phyloP scores from a whole-genome alignment of 306 rosid species.

The apple (Malus domestica) region ASM211411v1 NC_041805.1:11611001-11611500 shows the following conservation, averaged over 20 bases:
- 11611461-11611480: no score
- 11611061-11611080: constrained; percentile 65
- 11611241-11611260: not conserved
- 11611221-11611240: constrained; percentile 29
- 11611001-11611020: constrained; percentile 57
- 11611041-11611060: constrained; percentile 56
- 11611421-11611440: no score
- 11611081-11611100: constrained; percentile 21
- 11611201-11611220: constrained; percentile 55
- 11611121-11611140: constrained; percentile 58
- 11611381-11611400: not conserved
- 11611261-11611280: no score
- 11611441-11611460: no score
- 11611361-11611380: no score
- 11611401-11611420: not conserved
- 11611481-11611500: not conserved
- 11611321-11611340: not conserved
- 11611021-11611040: constrained; percentile 45
- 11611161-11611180: constrained; percentile 41
- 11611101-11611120: constrained; percentile 44
- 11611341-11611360: not conserved
- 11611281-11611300: not conserved
- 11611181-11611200: constrained; percentile 34
- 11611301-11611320: not conserved
- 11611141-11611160: constrained; percentile 63